Conservation (phyloP, 2,329 filamentous ascomycete genomes). For the Aspergillus niger region DNA sequence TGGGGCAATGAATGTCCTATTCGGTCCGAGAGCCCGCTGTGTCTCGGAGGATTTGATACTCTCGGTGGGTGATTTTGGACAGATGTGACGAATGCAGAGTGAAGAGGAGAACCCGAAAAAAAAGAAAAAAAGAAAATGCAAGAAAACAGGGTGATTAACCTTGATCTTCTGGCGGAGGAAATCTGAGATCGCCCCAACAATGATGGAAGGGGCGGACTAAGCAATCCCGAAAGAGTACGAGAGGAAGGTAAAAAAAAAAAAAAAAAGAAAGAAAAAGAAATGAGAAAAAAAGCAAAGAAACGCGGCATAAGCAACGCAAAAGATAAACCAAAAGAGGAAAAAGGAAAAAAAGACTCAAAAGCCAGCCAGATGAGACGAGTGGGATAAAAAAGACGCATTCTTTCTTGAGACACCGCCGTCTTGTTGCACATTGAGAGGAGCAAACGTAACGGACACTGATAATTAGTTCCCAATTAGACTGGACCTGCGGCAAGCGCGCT, state of each 20-base stretch:
- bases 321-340: not conserved
- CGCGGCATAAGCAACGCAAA: not conserved
- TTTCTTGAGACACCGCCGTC: constrained; percentile 15
- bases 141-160: constrained; percentile 1
- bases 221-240: constrained; percentile 4
- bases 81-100: not conserved
- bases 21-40: constrained; percentile 7
- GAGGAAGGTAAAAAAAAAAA: constrained; percentile 1
- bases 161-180: constrained; percentile 1
- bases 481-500: constrained; percentile 42
- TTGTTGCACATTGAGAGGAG: constrained; percentile 8
- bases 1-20: constrained; percentile 14
- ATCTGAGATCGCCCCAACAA: constrained; percentile 5
- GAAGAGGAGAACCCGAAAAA: not conserved
- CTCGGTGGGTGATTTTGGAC: constrained; percentile 4
- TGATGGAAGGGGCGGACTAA: constrained; percentile 7
- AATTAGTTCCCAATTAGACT: constrained; percentile 7
- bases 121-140: not conserved
- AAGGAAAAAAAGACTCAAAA: constrained; percentile 6
- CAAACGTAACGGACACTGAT: constrained; percentile 6
- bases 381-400: constrained; percentile 9
- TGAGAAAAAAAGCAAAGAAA: constrained; percentile 4
- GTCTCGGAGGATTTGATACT: constrained; percentile 20
- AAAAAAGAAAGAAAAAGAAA: constrained; percentile 8
- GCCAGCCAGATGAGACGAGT: not conserved